Base-by-base conservation (phyloP, 768 basidiomycete genomes). In the Mycena vulgaris region DNA sequence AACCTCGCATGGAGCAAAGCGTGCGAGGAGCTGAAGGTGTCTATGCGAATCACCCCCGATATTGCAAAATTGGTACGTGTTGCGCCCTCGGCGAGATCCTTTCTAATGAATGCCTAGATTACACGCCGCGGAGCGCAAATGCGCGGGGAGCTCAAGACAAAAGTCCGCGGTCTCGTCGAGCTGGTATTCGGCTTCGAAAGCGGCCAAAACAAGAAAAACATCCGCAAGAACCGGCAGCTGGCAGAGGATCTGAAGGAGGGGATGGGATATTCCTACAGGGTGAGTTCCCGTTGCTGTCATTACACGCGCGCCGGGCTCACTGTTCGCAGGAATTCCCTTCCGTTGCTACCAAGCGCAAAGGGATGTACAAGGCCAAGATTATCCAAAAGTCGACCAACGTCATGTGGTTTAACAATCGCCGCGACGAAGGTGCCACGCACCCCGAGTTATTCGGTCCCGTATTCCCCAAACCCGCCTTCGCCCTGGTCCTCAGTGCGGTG, bases 331-430 rank as follows among this genome's bases (percentile, higher is more conserved):
- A 53, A 6, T 21, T 11, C 37, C 42, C 40, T 11, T n/a, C 63
- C 53, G 40, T 30, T 10, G 55, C 40, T 37, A 9, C 7, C 4
- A 2, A 14, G 40, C 45, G 28, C 35, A 66, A 68, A 17, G 78
- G 78, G 11, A 55, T 79, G 0, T 80, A 77, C 56, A 58, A 48
- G 11, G 37, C 42, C 19, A 47, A 28, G 19, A 74, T 78, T 13
- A 71, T 80, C 23, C 79, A 80, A 59, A 61, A 66, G 49, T 58
- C 60, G 3, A 28, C 75, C 30, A 79, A 80, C 28, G 21, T 42
- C 13, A 70, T 78, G 55, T 80, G 76, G 76, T 80, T 80, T 37
- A 60, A 56, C 35, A 78, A 79, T 56, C 64, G 59, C 6, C 63
- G 57, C 27, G 75, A 78, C 57, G 75, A 80, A 48, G 80, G 80